Evolutionary conservation across 345 rosid species (phyloP).

Genomic region (Brassica napus): Da-Ae NC_063434.1:279501-280000

Average conservation of each 20-base stretch:
- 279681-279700: slow-evolving; percentile 36
- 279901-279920: slow-evolving; percentile 20
- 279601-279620: slow-evolving; percentile 30
- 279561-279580: slow-evolving; percentile 28
- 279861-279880: slow-evolving; percentile 14
- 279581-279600: slow-evolving; percentile 14
- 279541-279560: slow-evolving; percentile 36
- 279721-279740: slow-evolving; percentile 27
- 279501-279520: neutral
- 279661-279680: slow-evolving; percentile 29
- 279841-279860: neutral
- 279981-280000: neutral
- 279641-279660: neutral
- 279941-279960: slow-evolving; percentile 20
- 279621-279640: slow-evolving; percentile 2
- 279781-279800: slow-evolving; percentile 37
- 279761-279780: slow-evolving; percentile 24
- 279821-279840: neutral
- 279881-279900: slow-evolving; percentile 9
- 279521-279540: slow-evolving; percentile 26
- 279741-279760: slow-evolving; percentile 31
- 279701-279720: slow-evolving; percentile 25
- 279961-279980: neutral
- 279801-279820: slow-evolving; percentile 16
- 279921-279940: neutral